Evolutionary conservation across 495 filamentous ascomycete genomes (phyloP), one percentile per base, ranked within the genome.

Genomic region (Neurospora sp.): DNA sequence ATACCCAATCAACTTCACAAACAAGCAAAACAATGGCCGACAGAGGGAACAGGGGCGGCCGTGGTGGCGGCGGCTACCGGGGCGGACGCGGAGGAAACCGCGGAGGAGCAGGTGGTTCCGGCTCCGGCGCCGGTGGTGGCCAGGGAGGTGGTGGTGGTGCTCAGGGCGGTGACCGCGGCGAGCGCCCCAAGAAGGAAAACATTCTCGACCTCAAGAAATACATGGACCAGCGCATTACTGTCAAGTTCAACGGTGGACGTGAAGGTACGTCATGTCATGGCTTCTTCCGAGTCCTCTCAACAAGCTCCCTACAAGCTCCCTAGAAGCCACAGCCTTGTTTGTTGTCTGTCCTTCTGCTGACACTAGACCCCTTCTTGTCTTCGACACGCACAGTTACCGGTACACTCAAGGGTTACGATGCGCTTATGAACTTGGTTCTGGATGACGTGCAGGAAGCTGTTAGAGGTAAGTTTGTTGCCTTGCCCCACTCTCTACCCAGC

Each of bases 371-470:
- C 16, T 39, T 39, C 14, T 59, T 48, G 44, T 54, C 54, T 62
- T 35, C 54, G 12, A 59, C 48, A 54, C 20, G 40, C 39, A 39
- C 73, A 98, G 96, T 97, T 11, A 90, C 88, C 12, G 96, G 96
- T 69, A 91, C 88, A 6, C 87, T 99, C 11, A 99, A 98, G 79
- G 96, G 96, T 69, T 97, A 93, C 77, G 96, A 99, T 78, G 94
- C 95, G 77, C 86, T 99, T 42, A 98, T 98, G 95, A 99, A 98
- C 81, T 84, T 99, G 71, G 96, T 99, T 27, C 85, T 99, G 70
- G 96, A 98, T 78, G 93, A 98, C 71, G 94, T 96, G 27, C 90
- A 96, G 83, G 96, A 99, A 80, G 85, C 90, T 31, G 87, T 97
- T 83, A 87, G 92, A 84, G 95, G 95, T 97, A 77, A 75, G 86